Evolutionary conservation across 106 monocot species (phyloP).

Genomic region (Dactylorhiza incarnata): DNA sequence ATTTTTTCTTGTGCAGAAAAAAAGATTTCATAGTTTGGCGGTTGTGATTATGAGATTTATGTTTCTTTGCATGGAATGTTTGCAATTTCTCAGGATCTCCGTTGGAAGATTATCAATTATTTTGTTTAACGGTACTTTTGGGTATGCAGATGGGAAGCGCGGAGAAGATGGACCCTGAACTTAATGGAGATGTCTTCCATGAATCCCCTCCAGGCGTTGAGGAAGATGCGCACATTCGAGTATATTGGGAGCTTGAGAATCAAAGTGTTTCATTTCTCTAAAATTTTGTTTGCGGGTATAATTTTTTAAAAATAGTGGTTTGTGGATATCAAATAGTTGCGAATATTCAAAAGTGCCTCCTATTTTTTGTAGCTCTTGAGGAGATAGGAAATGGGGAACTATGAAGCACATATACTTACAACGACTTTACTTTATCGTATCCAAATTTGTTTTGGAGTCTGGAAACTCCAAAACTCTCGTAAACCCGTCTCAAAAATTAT

Average conservation of each 20-base stretch:
- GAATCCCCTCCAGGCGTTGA: slow-evolving; percentile 11
- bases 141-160: slow-evolving; percentile 3
- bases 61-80: background rate
- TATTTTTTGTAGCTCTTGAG: no score
- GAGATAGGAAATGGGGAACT: no score
- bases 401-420: no score
- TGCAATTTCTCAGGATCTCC: background rate
- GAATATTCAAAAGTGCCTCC: no score
- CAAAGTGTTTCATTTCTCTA: no score
- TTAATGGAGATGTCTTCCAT: background rate
- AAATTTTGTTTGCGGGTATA: no score
- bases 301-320: no score
- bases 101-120: background rate
- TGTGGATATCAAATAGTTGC: no score
- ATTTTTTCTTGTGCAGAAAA: background rate
- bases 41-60: background rate
- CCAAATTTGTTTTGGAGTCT: no score
- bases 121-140: background rate
- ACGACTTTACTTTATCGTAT: no score
- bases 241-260: slow-evolving; percentile 26
- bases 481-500: no score
- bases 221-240: slow-evolving; percentile 50
- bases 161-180: slow-evolving; percentile 7
- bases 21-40: background rate
- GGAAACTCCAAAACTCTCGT: no score